Base-by-base conservation (phyloP, 495 filamentous ascomycete genomes). In the Penicillium waksmanii region DNA sequence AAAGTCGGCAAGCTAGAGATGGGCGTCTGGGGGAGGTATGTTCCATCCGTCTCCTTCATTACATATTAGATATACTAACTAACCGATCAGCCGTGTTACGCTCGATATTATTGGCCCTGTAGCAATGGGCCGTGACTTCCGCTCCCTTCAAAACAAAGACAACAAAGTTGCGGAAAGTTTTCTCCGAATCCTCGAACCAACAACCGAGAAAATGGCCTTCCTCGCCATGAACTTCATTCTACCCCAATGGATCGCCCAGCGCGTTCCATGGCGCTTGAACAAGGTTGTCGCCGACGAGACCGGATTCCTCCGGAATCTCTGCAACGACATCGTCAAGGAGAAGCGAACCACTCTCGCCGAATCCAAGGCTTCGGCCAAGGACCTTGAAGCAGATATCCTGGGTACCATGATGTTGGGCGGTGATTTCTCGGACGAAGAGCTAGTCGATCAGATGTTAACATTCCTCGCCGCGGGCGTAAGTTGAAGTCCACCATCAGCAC, bases 71-170 rank as follows among this genome's bases (percentile, higher is more conserved):
- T 13, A 15, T 12, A 7, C 43, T 53, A 19, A 53, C 51, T 27
- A 36, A 6, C 19, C 5, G 21, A 10, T n/a, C 8, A 79, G 80
- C 40, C 84, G 91, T 17, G 84, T 85, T 0, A 93, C 93, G 0
- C 86, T 97, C 10, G 93, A 97, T 64, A 93, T 96, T 55, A 94
- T 96, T 61, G 92, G 93, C 8, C 71, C 87, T 5, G 88, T 91
- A 0, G 92, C 92, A 1, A 84, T 96, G 65, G 92, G 92, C 0
- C 82, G 85, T 23, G 90, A 96, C 53, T 96, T 96, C 64, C 76
- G 80, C 33, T 85, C 91, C 2, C 78, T 96, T 51, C 65, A 84
- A 21, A 77, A 91, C 62, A 84, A 84, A 0, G 68, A 84, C 13
- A 88, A 85, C 63, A 78, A 83, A 57, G 81, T 96, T 15, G 85